Percentiles rank a stretch among this genome's conserved stretches.
Conservation (phyloP, 1,139 yeast genomes). For the Kluyveromyces sp. region DNA sequence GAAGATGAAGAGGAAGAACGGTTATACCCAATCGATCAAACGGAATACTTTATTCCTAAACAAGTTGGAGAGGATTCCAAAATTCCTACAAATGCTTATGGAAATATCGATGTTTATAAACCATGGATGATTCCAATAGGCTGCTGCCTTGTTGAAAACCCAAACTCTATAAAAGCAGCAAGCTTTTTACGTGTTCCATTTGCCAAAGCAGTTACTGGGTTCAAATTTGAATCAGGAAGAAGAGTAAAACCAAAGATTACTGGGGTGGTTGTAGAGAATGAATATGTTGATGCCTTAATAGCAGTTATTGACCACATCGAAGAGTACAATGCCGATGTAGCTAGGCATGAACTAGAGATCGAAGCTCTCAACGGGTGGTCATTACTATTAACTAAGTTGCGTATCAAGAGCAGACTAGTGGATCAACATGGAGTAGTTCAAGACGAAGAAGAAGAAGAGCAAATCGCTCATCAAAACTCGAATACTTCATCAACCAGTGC, state of each 20-base stretch:
- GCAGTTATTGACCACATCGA: constrained; percentile 52
- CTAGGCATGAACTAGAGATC: constrained; percentile 38
- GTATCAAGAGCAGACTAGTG: constrained; percentile 64
- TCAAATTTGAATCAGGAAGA: constrained; percentile 51
- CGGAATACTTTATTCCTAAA: constrained; percentile 62
- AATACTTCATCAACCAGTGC: too few relatives aligned
- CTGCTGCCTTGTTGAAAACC: constrained; percentile 54
- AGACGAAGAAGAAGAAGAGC: constrained; percentile 8
- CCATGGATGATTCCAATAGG: constrained; percentile 79
- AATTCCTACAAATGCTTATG: constrained; percentile 68
- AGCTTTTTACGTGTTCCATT: constrained; percentile 60
- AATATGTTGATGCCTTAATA: constrained; percentile 58
- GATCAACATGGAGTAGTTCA: constrained; percentile 53
- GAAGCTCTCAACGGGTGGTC: constrained; percentile 70
- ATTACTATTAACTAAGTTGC: constrained; percentile 57
- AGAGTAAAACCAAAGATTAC: constrained; percentile 59
- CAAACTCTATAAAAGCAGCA: constrained; percentile 62
- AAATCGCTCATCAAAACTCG: too few relatives aligned
- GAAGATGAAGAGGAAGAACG: constrained; percentile 46
- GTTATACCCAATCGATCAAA: constrained; percentile 70
- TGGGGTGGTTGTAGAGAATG: constrained; percentile 68
- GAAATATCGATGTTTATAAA: constrained; percentile 73
- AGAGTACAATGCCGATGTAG: constrained; percentile 38
- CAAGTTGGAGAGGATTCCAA: constrained; percentile 48
- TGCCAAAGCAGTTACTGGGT: constrained; percentile 83